Conservation (phyloP, 108 stramenopile species). For the Conticribra weissflogii region DNA sequence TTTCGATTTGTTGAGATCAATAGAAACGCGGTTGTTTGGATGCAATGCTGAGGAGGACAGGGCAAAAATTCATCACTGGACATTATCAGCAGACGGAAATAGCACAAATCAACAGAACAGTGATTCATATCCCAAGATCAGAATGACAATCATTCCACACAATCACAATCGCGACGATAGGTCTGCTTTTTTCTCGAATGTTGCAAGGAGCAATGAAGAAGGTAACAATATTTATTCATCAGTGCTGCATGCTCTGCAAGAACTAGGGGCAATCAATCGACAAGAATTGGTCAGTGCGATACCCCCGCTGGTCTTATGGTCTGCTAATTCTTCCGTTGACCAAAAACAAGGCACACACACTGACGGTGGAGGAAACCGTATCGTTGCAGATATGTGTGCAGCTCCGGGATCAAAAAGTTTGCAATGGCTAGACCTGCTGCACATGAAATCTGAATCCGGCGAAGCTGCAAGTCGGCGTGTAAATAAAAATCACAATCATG, state of each 20-base stretch:
- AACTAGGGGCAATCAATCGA: slow-evolving; percentile 38
- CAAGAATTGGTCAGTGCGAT: slow-evolving; percentile 97
- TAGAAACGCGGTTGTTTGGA: slow-evolving; percentile 2
- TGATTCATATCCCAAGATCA: not conserved
- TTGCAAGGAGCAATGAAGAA: not conserved
- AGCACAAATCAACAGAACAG: not conserved
- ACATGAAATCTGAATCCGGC: not conserved
- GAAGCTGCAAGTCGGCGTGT: not conserved
- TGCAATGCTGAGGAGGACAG: slow-evolving; percentile 1
- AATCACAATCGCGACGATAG: slow-evolving; percentile 1
- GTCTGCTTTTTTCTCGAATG: not conserved
- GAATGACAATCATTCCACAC: slow-evolving; percentile 12
- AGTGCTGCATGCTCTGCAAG: slow-evolving; percentile 11
- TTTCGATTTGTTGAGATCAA: not conserved
- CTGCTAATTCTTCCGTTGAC: slow-evolving; percentile 6
- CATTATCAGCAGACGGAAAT: not conserved
- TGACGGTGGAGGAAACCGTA: not conserved
- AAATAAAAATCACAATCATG: slow-evolving; percentile 23
- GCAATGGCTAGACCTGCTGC: slow-evolving; percentile 89
- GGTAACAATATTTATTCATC: slow-evolving; percentile 3
- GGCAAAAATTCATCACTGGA: not conserved
- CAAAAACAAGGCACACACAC: not conserved
- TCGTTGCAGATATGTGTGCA: slow-evolving; percentile 79
- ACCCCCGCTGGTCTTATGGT: slow-evolving; percentile 88
- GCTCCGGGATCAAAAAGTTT: slow-evolving; percentile 95